phyloP scores from a whole-genome alignment of 169 alveolate species.

The Neospora caninum region DNA sequence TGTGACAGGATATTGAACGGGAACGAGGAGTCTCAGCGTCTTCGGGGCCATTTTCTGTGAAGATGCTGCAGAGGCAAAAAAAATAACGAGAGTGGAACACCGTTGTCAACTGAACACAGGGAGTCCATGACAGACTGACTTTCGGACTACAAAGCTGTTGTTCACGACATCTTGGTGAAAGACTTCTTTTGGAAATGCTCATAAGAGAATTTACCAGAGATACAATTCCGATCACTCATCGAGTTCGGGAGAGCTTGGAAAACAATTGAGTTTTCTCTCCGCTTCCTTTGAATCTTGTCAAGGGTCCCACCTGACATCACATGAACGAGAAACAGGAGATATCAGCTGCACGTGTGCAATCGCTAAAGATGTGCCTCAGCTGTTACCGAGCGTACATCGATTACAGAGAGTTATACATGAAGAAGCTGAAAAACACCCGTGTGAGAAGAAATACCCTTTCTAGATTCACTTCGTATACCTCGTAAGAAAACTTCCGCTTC shows the following conservation, averaged over 20 bases:
- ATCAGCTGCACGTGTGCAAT: neutral
- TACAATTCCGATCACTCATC: too few relatives aligned
- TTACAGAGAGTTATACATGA: too few relatives aligned
- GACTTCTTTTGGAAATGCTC: too few relatives aligned
- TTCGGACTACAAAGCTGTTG: too few relatives aligned
- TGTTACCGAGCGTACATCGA: too few relatives aligned
- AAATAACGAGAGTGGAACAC: too few relatives aligned
- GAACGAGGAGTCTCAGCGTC: neutral
- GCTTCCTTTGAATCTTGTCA: conserved; percentile 28
- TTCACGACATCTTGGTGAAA: too few relatives aligned
- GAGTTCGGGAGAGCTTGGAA: conserved; percentile 36
- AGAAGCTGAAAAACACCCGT: too few relatives aligned
- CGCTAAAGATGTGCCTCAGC: neutral
- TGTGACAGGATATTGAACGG: neutral
- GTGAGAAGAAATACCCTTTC: neutral
- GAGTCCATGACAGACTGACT: too few relatives aligned
- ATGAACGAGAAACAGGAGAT: neutral
- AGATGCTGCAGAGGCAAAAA: neutral
- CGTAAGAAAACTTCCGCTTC: conserved; percentile 61
- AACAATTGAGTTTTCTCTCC: conserved; percentile 26
- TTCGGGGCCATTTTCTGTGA: neutral
- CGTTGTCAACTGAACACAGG: too few relatives aligned
- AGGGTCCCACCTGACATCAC: conserved; percentile 47
- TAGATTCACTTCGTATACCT: conserved; percentile 6
- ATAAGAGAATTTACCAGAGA: too few relatives aligned